A percentile compares a stretch with the other conserved stretches of the same genome.
phyloP scores from a whole-genome alignment of 176 grass and related monocot species.

The Eleusine coracana region DNA sequence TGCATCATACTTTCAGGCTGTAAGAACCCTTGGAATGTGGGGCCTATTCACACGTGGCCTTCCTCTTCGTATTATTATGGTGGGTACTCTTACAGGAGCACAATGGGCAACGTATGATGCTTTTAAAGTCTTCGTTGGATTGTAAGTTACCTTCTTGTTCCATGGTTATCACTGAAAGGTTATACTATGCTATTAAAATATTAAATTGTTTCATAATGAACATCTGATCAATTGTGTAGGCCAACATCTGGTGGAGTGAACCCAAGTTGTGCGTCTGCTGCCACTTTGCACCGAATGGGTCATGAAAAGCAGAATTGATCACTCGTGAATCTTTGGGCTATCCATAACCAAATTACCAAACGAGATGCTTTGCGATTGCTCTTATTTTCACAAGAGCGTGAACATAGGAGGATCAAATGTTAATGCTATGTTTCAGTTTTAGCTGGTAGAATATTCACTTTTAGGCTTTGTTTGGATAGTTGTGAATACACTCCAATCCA shows the following conservation, averaged over 20 bases:
- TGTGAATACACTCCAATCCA: too few species aligned
- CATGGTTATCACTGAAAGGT: constrained; percentile 12
- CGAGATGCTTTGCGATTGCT: not conserved
- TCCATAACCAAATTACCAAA: not conserved
- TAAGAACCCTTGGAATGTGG: constrained; percentile 74
- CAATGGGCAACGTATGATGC: constrained; percentile 88
- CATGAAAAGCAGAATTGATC: constrained; percentile 43
- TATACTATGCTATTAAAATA: constrained; percentile 10
- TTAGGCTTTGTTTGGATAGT: too few species aligned
- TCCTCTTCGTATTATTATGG: constrained; percentile 86
- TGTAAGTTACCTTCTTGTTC: constrained; percentile 57
- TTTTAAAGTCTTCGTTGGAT: constrained; percentile 73
- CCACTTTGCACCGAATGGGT: constrained; percentile 21
- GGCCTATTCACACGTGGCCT: constrained; percentile 86
- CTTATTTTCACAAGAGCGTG: constrained; percentile 8
- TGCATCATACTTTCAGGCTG: constrained; percentile 53
- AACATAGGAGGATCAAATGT: constrained; percentile 10
- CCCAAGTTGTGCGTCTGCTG: constrained; percentile 17
- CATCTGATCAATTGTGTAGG: constrained; percentile 45
- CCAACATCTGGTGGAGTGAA: constrained; percentile 75
- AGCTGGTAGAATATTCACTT: constrained; percentile 32
- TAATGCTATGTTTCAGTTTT: constrained; percentile 4
- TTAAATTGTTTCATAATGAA: constrained; percentile 21
- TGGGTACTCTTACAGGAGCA: constrained; percentile 74
- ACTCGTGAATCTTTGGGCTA: not conserved